Percentiles rank a stretch among this genome's conserved stretches.
These are phyloP conservation scores for Thamnidium elegans DNA, from an alignment of 192 early-diverging fungal genomes.

Conservation along the genomic window DNA sequence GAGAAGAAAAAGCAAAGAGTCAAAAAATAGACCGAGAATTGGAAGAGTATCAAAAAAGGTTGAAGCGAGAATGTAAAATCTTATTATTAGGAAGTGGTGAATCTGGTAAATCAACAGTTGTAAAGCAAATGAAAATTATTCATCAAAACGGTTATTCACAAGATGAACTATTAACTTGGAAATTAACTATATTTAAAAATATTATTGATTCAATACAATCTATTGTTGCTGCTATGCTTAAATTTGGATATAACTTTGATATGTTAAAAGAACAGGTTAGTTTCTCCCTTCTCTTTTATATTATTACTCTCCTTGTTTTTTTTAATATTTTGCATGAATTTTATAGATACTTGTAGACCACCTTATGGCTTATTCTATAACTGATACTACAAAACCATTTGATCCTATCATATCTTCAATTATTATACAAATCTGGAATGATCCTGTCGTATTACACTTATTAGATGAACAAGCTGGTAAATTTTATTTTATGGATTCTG, in stretches of 20 bases:
- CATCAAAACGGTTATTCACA: constrained; percentile 14
- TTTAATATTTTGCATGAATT: constrained; percentile 3
- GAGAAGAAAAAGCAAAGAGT: constrained; percentile 45
- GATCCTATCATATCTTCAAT: constrained; percentile 67
- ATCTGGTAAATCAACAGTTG: constrained; percentile 53
- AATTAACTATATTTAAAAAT: constrained; percentile 80
- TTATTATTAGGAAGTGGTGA: constrained; percentile 59
- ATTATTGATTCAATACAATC: constrained; percentile 41
- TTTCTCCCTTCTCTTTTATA: constrained; percentile 35
- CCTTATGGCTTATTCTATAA: constrained; percentile 46
- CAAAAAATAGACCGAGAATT: constrained; percentile 58
- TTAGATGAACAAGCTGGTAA: constrained; percentile 60
- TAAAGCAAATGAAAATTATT: constrained; percentile 50
- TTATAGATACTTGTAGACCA: constrained; percentile 21
- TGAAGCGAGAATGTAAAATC: constrained; percentile 74
- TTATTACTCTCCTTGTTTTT: constrained; percentile 38
- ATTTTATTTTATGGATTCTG: constrained; percentile 83
- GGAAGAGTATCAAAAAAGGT: constrained; percentile 55
- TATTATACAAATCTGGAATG: constrained; percentile 61
- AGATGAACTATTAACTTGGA: constrained; percentile 53
- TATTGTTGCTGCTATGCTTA: neutral
- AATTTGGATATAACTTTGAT: constrained; percentile 34
- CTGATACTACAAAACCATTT: constrained; percentile 54
- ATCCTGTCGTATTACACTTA: constrained; percentile 54
- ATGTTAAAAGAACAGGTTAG: constrained; percentile 89